phyloP scores from a whole-genome alignment of 352 stramenopile genomes.

The Phytophthora uliginosa region DNA sequence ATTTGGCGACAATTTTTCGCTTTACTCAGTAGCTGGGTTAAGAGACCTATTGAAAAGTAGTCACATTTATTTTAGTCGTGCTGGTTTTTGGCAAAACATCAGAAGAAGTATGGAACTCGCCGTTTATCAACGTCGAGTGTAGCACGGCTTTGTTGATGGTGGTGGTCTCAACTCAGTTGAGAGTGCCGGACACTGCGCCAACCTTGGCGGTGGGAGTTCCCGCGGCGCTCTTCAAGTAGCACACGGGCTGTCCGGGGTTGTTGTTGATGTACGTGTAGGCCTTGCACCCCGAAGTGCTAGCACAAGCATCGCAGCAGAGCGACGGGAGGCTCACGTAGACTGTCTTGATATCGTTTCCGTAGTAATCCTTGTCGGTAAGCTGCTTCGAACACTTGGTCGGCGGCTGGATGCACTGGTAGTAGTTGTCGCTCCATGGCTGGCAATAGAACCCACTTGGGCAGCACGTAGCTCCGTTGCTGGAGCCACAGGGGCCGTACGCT shows the following conservation, averaged over 20 bases:
- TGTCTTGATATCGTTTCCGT: slow-evolving; percentile 58
- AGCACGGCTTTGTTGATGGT: neutral
- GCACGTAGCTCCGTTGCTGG: slow-evolving; percentile 34
- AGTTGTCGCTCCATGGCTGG: slow-evolving; percentile 51
- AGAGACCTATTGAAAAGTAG: neutral
- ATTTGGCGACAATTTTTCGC: too few relatives aligned
- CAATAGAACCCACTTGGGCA: slow-evolving; percentile 50
- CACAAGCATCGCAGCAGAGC: slow-evolving; percentile 57
- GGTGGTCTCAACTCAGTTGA: slow-evolving; percentile 42
- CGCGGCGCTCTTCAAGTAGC: slow-evolving; percentile 45
- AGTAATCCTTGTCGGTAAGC: slow-evolving; percentile 47
- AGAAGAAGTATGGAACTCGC: neutral
- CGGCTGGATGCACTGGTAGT: slow-evolving; percentile 50
- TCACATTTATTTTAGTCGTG: neutral
- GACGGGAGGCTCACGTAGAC: slow-evolving; percentile 52
- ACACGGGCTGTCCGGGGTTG: slow-evolving; percentile 36
- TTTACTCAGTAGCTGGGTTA: too few relatives aligned
- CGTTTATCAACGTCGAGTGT: neutral
- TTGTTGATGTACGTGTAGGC: slow-evolving; percentile 65
- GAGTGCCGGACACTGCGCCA: slow-evolving; percentile 45
- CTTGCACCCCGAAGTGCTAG: slow-evolving; percentile 46
- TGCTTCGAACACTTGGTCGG: slow-evolving; percentile 46
- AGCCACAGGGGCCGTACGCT: slow-evolving; percentile 33
- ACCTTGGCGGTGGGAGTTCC: slow-evolving; percentile 34
- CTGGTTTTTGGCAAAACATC: neutral